Percentiles rank a stretch among this genome's conserved stretches.
Evolutionary conservation across 108 stramenopile species (phyloP).

Genomic region (Cyclostephanos invisitatus): DNA sequence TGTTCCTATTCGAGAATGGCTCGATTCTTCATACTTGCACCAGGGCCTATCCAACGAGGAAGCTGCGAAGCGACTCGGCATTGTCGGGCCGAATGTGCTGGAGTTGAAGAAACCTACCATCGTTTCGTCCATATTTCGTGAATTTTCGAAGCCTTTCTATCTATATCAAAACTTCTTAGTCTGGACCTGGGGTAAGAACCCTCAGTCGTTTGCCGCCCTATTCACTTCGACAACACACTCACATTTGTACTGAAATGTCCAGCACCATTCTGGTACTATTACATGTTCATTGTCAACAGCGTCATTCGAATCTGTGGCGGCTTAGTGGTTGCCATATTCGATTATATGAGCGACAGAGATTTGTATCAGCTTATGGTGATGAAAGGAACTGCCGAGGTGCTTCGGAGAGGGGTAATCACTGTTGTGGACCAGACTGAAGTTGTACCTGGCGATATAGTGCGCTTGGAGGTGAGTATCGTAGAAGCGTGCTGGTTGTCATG

Average conservation of each 20-base stretch:
- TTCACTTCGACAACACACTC: not conserved
- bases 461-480: slow-evolving; percentile 9
- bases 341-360: slow-evolving; percentile 50
- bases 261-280: slow-evolving; percentile 50
- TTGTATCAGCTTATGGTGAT: slow-evolving; percentile 52
- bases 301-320: slow-evolving; percentile 50
- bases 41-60: slow-evolving; percentile 49
- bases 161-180: slow-evolving; percentile 68
- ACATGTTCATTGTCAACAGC: slow-evolving; percentile 58
- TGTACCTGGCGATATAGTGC: slow-evolving; percentile 66
- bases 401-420: slow-evolving; percentile 50
- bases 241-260: too few relatives aligned
- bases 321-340: slow-evolving; percentile 49
- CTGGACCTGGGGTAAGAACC: slow-evolving; percentile 54
- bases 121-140: slow-evolving; percentile 38
- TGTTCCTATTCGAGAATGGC: slow-evolving; percentile 36
- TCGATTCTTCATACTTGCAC: slow-evolving; percentile 20
- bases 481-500: not conserved
- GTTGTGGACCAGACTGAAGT: slow-evolving; percentile 48
- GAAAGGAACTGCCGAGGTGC: slow-evolving; percentile 50
- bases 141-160: slow-evolving; percentile 67
- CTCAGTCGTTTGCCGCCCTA: too few relatives aligned
- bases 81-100: slow-evolving; percentile 58
- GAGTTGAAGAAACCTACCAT: slow-evolving; percentile 52
- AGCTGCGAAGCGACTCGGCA: slow-evolving; percentile 29